Evolutionary conservation across 306 rosid species (phyloP), one percentile per base, ranked within the genome.

Genomic region (Medicago lupulina): DNA sequence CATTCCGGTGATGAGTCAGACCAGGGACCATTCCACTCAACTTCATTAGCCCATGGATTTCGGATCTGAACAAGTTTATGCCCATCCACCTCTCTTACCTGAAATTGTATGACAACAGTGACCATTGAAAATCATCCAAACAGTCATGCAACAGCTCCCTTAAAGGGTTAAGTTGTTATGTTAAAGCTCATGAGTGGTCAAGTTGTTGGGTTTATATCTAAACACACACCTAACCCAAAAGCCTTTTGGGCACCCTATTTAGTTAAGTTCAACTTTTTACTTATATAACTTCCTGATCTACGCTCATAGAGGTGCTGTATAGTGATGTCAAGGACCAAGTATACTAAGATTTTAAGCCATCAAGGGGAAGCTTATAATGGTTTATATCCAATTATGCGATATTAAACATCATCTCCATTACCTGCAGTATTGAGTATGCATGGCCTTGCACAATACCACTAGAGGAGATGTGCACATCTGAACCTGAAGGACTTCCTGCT

Each of bases 21-120:
- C 99, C 99, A 96, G 39, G 97, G 98, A 65, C 99, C 99, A 83
- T 92, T 96, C 99, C 99, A 96, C 86, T 96, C 99, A 71, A 96
- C 99, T 92, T 96, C 99, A 63, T 90, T 96, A 62, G 99, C 99
- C 99, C 99, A 96, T 62, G 99, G 99, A 87, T 96, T 96, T 79
- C 99, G 89, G 76, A 96, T 96, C 85, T 92, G 99, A 80, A 96
- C 96, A 76, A 96, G 96, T 88, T 90, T 96, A 87, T 96, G 98
- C 71, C 99, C 92, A 84, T 96, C 99, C 81, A 92, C 97, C 64
- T 96, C 99, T 79, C 92, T 86, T 21, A 96, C 91, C 99, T 92
- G 71, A 46, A 74, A 75, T 76, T 57, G 83, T 21, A 81, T 34
- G 41, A 67, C 51, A 71, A 12, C 10, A 73, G 39, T 19, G 49